Percentiles rank a stretch among this genome's conserved stretches.
Conservation (phyloP, 805 yeast species). For the Komagataella kurtzmanii region DNA sequence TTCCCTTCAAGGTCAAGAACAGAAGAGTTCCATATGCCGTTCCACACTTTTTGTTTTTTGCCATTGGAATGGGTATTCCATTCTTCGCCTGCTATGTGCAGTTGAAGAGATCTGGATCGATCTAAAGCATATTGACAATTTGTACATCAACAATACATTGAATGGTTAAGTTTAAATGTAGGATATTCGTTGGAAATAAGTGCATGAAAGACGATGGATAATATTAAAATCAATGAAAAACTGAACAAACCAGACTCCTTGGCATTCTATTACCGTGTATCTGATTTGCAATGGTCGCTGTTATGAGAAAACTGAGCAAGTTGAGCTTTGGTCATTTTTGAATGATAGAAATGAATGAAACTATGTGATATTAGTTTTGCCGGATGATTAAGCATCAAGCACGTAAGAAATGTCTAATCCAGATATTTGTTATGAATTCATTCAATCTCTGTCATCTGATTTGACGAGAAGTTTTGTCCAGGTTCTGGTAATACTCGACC, state of each 20-base stretch:
- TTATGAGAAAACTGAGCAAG: no score
- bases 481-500: not conserved
- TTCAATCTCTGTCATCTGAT: not conserved
- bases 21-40: slow-evolving; percentile 84
- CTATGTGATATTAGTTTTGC: no score
- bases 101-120: slow-evolving; percentile 74
- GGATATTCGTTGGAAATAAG: not conserved
- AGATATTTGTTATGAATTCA: no score
- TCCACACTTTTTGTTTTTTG: slow-evolving; percentile 68
- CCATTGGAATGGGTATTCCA: slow-evolving; percentile 59
- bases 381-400: not conserved
- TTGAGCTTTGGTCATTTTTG: no score
- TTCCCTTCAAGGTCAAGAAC: slow-evolving; percentile 90
- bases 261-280: not conserved
- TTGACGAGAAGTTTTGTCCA: not conserved
- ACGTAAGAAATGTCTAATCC: not conserved
- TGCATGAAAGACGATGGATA: not conserved
- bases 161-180: not conserved
- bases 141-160: not conserved
- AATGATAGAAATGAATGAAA: not conserved
- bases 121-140: slow-evolving; percentile 9
- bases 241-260: not conserved
- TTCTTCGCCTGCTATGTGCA: slow-evolving; percentile 69
- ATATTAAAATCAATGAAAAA: not conserved
- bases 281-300: no score